Conservation (phyloP, 768 basidiomycete species). For the Tylopilus sp. region DNA sequence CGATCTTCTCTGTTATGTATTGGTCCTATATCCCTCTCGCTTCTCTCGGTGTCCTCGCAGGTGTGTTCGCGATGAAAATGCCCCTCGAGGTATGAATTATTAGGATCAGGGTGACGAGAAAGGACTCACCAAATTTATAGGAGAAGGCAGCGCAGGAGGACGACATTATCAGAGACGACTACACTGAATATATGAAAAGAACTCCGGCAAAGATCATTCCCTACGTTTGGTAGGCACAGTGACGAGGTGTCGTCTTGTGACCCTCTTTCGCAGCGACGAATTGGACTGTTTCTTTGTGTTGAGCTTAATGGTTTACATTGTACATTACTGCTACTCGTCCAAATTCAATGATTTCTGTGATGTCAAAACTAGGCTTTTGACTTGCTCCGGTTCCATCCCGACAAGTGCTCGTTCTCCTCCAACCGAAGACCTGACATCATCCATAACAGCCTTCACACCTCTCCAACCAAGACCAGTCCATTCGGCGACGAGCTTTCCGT, state of each 20-base stretch:
- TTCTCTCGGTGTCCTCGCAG: constrained; percentile 19
- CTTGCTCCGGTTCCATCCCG: constrained; percentile 38
- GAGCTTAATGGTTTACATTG: too few species aligned
- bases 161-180: constrained; percentile 22
- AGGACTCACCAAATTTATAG: constrained; percentile 14
- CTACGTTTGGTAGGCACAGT: constrained; percentile 28
- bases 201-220: constrained; percentile 31
- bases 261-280: background rate
- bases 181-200: constrained; percentile 29
- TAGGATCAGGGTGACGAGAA: background rate
- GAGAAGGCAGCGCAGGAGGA: constrained; percentile 29
- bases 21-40: constrained; percentile 37
- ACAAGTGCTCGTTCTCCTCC: constrained; percentile 48
- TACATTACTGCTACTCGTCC: constrained; percentile 11
- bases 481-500: constrained; percentile 48
- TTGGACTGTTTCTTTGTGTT: background rate
- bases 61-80: constrained; percentile 32
- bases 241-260: background rate
- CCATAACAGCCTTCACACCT: constrained; percentile 51
- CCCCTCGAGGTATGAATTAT: constrained; percentile 32
- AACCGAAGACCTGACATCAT: constrained; percentile 41
- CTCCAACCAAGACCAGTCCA: constrained; percentile 51
- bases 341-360: constrained; percentile 28
- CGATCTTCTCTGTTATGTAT: constrained; percentile 23
- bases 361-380: constrained; percentile 38